A percentile compares a stretch with the other conserved stretches of the same genome.
Evolutionary conservation across 2,329 filamentous ascomycete genomes (phyloP).

Genomic region (Madurella fahalii): DNA sequence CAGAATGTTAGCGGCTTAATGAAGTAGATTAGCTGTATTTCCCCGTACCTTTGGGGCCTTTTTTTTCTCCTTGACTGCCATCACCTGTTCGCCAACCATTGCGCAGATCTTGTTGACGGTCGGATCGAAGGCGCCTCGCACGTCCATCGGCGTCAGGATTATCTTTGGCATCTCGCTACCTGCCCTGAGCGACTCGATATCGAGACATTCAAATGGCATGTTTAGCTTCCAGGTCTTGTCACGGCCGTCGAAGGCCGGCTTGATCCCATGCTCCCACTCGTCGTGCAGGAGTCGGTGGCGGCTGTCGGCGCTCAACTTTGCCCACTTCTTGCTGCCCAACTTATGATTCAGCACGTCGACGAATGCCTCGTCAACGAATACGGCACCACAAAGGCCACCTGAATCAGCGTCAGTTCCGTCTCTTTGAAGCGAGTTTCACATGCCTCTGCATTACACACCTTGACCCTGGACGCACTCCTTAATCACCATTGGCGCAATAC

Average conservation of each 20-base stretch:
- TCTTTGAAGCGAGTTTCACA: no score
- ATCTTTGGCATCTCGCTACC: not conserved
- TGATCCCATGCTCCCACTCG: constrained; percentile 29
- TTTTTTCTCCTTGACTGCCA: constrained; percentile 14
- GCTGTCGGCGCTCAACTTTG: not conserved
- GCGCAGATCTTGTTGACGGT: constrained; percentile 8
- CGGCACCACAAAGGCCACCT: constrained; percentile 38
- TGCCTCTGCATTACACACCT: constrained; percentile 24
- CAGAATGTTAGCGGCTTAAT: not conserved
- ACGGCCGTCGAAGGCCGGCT: constrained; percentile 20
- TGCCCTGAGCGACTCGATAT: not conserved
- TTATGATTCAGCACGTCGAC: constrained; percentile 27
- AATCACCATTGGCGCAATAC: constrained; percentile 27
- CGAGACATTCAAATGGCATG: constrained; percentile 9
- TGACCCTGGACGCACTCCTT: constrained; percentile 37
- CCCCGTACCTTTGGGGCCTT: constrained; percentile 27
- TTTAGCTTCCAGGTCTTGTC: constrained; percentile 11
- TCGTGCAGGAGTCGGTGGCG: constrained; percentile 14
- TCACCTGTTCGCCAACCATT: constrained; percentile 28
- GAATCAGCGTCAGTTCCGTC: not conserved
- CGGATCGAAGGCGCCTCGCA: not conserved
- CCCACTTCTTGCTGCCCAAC: constrained; percentile 8
- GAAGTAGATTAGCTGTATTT: not conserved
- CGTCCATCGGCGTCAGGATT: not conserved
- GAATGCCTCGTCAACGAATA: constrained; percentile 41